Percentiles rank a stretch among this genome's conserved stretches.
Conservation (phyloP, 2,329 filamentous ascomycete genomes). For the Trichoderma gracile region DNA sequence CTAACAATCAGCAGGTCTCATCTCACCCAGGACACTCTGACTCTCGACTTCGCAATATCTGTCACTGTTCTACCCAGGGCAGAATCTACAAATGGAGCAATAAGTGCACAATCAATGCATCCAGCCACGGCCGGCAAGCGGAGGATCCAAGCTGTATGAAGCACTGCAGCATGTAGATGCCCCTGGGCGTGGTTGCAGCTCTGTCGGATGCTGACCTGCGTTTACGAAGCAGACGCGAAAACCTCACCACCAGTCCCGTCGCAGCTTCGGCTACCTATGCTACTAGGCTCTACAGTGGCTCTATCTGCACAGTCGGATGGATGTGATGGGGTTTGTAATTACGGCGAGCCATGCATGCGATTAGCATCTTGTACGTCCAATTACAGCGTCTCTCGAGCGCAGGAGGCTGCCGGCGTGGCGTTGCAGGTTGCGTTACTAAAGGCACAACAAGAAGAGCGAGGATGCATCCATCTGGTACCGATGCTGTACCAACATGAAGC, state of each 20-base stretch:
- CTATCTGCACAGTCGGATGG: background rate
- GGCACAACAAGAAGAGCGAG: too few species aligned
- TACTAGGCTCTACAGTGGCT: background rate
- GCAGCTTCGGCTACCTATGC: background rate
- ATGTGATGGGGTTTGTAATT: background rate
- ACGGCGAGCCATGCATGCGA: background rate
- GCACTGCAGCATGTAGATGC: constrained; percentile 1
- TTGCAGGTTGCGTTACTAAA: background rate
- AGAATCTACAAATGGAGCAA: background rate
- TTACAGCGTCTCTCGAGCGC: background rate
- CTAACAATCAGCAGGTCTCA: too few species aligned
- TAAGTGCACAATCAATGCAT: background rate
- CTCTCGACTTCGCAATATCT: background rate
- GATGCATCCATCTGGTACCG: too few species aligned
- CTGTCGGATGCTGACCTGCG: background rate
- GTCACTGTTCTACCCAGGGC: background rate
- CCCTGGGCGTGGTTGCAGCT: background rate
- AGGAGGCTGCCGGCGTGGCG: background rate
- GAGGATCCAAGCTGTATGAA: background rate
- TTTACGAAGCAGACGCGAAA: background rate
- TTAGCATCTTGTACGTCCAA: background rate
- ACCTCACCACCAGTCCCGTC: background rate
- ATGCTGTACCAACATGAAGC: background rate
- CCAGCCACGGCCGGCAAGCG: background rate
- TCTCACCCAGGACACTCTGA: background rate